Evolutionary conservation across 78 protist genomes (phyloP).

Genomic region (Speleostelium caveatum): DNA sequence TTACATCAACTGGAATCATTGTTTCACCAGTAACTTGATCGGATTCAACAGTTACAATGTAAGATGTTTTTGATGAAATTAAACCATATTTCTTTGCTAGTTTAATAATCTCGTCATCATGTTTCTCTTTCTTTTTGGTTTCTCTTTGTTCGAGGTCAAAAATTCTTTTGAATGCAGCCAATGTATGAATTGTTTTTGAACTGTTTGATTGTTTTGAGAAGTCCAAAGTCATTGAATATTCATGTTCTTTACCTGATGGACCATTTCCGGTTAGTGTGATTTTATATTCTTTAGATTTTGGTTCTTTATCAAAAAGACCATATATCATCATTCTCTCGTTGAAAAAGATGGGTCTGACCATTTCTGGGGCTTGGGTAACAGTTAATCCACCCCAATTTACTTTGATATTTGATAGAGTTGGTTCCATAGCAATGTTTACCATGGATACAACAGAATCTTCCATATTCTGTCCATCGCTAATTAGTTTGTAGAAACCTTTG

Average conservation of each 20-base stretch:
- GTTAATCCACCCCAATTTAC: constrained; percentile 34
- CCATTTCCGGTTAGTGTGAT: constrained; percentile 24
- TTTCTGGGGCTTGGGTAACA: constrained; percentile 25
- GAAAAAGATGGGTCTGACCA: constrained; percentile 49
- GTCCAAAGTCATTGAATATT: constrained; percentile 12
- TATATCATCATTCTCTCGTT: constrained; percentile 60
- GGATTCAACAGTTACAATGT: constrained; percentile 36
- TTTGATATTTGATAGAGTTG: constrained; percentile 50
- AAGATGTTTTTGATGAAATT: constrained; percentile 44
- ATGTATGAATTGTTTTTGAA: constrained; percentile 9
- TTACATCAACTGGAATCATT: constrained; percentile 33
- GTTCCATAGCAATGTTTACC: constrained; percentile 55
- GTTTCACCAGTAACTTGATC: constrained; percentile 17
- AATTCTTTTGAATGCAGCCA: constrained; percentile 16
- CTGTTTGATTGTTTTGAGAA: neutral
- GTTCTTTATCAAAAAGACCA: neutral
- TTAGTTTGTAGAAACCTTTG: constrained; percentile 70
- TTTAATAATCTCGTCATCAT: constrained; percentile 25
- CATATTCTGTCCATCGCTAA: constrained; percentile 19
- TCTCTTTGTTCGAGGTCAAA: constrained; percentile 36
- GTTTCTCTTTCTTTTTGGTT: constrained; percentile 1
- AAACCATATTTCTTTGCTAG: constrained; percentile 43
- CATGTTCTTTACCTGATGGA: constrained; percentile 7
- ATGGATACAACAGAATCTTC: constrained; percentile 52
- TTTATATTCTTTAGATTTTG: neutral